Evolutionary conservation across 345 rosid species (phyloP).

Genomic region (Cardamine occulta): DNA sequence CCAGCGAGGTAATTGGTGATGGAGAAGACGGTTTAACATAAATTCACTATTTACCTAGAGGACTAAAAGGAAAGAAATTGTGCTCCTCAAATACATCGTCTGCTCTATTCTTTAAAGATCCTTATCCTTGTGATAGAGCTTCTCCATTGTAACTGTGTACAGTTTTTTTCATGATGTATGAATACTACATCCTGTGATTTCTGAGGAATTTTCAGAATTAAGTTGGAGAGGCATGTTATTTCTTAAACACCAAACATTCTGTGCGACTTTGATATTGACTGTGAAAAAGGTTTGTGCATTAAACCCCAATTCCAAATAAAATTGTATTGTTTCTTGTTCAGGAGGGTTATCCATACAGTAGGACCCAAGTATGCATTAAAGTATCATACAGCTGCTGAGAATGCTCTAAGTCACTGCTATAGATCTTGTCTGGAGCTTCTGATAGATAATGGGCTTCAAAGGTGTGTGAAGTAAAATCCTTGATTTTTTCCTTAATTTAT

Average conservation of each 20-base stretch:
- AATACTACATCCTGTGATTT: constrained; percentile 6
- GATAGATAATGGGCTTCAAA: constrained; percentile 80
- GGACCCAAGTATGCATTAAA: constrained; percentile 98
- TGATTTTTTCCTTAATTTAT: not conserved
- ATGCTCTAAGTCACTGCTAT: constrained; percentile 98
- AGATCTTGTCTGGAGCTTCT: constrained; percentile 95
- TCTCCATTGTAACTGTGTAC: not conserved
- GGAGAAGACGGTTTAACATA: constrained; percentile 18
- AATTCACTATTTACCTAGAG: not conserved
- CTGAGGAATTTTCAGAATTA: not conserved
- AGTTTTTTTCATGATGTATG: constrained; percentile 21
- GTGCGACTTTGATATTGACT: not conserved
- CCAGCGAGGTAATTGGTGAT: constrained; percentile 75
- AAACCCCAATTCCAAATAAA: not conserved
- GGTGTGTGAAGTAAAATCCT: constrained; percentile 52
- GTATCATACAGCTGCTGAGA: constrained; percentile 99
- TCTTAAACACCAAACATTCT: not conserved
- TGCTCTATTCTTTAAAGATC: constrained; percentile 4
- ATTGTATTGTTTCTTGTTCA: constrained; percentile 36
- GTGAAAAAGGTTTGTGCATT: constrained; percentile 8
- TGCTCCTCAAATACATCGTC: constrained; percentile 12
- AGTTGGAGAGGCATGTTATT: constrained; percentile 14
- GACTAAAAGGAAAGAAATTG: not conserved
- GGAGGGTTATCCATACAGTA: constrained; percentile 91
- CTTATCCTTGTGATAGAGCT: constrained; percentile 13